Percentiles rank a stretch among this genome's conserved stretches.
Evolutionary conservation across 192 early-diverging fungal species (phyloP).

Genomic region (Dissophora globulifera): DNA sequence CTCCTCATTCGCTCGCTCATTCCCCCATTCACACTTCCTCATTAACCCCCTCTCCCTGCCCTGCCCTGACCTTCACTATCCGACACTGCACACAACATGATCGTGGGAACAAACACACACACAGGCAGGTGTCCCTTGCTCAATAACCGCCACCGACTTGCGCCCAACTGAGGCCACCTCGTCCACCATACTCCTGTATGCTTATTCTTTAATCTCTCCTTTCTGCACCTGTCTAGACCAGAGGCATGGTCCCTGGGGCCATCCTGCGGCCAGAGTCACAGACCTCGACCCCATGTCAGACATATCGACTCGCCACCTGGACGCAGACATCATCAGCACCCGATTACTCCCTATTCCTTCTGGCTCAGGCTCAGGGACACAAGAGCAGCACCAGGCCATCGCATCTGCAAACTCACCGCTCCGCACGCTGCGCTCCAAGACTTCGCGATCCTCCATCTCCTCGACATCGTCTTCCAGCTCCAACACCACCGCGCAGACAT

Average conservation of each 20-base stretch:
- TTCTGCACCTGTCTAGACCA: neutral
- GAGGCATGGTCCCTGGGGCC: neutral
- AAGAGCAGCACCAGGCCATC: neutral
- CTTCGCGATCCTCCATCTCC: slow-evolving; percentile 23
- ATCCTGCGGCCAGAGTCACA: neutral
- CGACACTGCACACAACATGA: neutral
- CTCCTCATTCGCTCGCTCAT: neutral
- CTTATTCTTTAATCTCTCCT: too few species aligned
- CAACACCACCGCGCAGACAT: slow-evolving; percentile 29
- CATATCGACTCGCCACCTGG: neutral
- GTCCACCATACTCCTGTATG: too few species aligned
- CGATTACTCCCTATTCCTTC: neutral
- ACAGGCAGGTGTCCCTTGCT: slow-evolving; percentile 3
- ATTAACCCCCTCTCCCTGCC: too few species aligned
- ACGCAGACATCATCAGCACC: neutral
- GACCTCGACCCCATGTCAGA: neutral
- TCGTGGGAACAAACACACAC: neutral
- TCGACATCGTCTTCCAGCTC: slow-evolving; percentile 22
- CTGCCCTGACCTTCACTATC: too few species aligned
- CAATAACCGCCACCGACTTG: too few species aligned
- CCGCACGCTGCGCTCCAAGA: neutral
- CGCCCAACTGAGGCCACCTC: too few species aligned
- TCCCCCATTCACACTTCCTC: slow-evolving; percentile 3
- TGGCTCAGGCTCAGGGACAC: neutral
- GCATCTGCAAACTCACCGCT: neutral